Conservation (phyloP, 2,329 filamentous ascomycete genomes). For the Calycina herbarum region DNA sequence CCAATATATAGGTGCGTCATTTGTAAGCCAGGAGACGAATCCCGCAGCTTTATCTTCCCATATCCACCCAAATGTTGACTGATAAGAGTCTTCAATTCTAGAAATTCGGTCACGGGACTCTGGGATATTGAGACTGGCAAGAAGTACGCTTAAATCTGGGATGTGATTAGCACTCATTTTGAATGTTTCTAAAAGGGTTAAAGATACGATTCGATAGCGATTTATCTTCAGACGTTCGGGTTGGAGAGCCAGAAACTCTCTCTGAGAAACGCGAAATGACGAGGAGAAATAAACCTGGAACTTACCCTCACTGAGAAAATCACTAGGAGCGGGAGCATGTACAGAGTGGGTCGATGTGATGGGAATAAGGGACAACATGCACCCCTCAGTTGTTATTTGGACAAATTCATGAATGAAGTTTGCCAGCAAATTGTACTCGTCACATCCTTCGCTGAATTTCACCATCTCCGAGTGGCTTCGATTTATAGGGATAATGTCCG, state of each 20-base stretch:
- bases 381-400: too few species aligned
- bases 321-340: too few species aligned
- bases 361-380: too few species aligned
- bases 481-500: not conserved
- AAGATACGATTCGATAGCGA: too few species aligned
- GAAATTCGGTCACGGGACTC: constrained; percentile 2
- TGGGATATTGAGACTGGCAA: not conserved
- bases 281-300: too few species aligned
- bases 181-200: too few species aligned
- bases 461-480: not conserved
- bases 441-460: not conserved
- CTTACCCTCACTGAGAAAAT: too few species aligned
- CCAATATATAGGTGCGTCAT: constrained; percentile 5
- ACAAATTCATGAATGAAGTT: not conserved
- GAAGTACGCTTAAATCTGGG: not conserved
- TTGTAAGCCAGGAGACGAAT: constrained; percentile 4
- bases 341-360: too few species aligned
- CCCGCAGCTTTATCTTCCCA: not conserved
- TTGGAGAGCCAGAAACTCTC: too few species aligned
- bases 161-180: too few species aligned
- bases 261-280: too few species aligned
- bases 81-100: constrained; percentile 4
- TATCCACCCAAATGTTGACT: constrained; percentile 9
- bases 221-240: too few species aligned
- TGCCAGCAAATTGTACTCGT: not conserved